Evolutionary conservation across 2,329 filamentous ascomycete species (phyloP).

Genomic region (Penicillium sp.): DNA sequence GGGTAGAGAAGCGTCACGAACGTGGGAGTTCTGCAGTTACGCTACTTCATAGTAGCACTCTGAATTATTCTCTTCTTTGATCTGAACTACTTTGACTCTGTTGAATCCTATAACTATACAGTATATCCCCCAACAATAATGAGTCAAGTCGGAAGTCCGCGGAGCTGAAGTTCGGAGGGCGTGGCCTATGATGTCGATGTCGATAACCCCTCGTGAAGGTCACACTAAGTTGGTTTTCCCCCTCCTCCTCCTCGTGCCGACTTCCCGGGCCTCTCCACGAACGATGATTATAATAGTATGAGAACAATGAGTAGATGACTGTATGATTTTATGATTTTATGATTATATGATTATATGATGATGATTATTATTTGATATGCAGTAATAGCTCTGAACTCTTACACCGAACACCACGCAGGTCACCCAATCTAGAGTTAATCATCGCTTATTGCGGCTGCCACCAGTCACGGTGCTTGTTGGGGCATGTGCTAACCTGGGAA

Average conservation of each 20-base stretch:
- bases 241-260: constrained; percentile 23
- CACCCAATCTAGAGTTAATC: constrained; percentile 3
- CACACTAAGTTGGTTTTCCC: not conserved
- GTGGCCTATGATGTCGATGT: constrained; percentile 23
- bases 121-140: not conserved
- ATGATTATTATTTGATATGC: no score
- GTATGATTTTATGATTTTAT: no score
- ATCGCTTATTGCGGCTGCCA: constrained; percentile 18
- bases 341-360: no score
- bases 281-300: no score
- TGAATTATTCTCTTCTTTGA: not conserved
- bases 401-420: not conserved
- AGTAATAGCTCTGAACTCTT: no score
- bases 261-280: constrained; percentile 21
- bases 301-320: no score
- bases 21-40: not conserved
- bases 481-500: not conserved
- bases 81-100: not conserved
- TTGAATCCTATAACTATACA: not conserved
- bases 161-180: constrained; percentile 10
- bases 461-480: not conserved
- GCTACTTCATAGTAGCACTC: no score
- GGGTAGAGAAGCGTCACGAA: constrained; percentile 1
- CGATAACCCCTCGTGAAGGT: constrained; percentile 11
- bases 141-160: constrained; percentile 17